A percentile compares a stretch with the other conserved stretches of the same genome.
phyloP scores from a whole-genome alignment of 2,329 filamentous ascomycete species.

The Purpureocillium lavendulum region DNA sequence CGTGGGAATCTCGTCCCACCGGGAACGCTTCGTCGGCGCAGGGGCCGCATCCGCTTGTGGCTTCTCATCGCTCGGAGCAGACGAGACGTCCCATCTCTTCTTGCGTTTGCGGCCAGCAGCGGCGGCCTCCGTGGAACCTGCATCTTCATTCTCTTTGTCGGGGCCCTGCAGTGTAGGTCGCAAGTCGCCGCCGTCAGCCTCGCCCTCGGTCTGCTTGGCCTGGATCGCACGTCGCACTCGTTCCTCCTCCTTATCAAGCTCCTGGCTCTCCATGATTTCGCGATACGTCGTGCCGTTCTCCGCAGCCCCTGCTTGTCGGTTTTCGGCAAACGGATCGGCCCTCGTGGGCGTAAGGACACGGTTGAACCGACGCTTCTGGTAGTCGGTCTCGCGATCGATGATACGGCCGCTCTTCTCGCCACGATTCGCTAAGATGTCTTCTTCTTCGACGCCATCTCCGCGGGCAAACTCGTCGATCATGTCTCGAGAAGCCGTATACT shows the following conservation, averaged over 20 bases:
- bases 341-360: slow-evolving; percentile 79
- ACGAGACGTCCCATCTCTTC: slow-evolving; percentile 83
- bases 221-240: slow-evolving; percentile 73
- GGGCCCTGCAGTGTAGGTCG: slow-evolving; percentile 66
- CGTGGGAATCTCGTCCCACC: slow-evolving; percentile 79
- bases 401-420: slow-evolving; percentile 87
- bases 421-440: slow-evolving; percentile 75
- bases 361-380: slow-evolving; percentile 91
- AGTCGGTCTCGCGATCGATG: slow-evolving; percentile 87
- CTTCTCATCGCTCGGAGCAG: slow-evolving; percentile 37
- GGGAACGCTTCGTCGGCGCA: slow-evolving; percentile 63
- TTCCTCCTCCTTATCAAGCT: slow-evolving; percentile 89
- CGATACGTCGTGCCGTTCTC: slow-evolving; percentile 76
- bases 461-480: slow-evolving; percentile 92
- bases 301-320: slow-evolving; percentile 57
- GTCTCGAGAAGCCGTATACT: slow-evolving; percentile 87
- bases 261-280: slow-evolving; percentile 82
- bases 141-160: slow-evolving; percentile 66
- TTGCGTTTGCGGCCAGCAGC: slow-evolving; percentile 70
- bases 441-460: slow-evolving; percentile 80
- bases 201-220: slow-evolving; percentile 56
- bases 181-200: slow-evolving; percentile 54
- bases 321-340: slow-evolving; percentile 76
- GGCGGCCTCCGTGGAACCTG: slow-evolving; percentile 56
- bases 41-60: slow-evolving; percentile 43